Evolutionary conservation across 164 flowering plant species (phyloP).

Genomic region (Nymphaea thermarum): DNA sequence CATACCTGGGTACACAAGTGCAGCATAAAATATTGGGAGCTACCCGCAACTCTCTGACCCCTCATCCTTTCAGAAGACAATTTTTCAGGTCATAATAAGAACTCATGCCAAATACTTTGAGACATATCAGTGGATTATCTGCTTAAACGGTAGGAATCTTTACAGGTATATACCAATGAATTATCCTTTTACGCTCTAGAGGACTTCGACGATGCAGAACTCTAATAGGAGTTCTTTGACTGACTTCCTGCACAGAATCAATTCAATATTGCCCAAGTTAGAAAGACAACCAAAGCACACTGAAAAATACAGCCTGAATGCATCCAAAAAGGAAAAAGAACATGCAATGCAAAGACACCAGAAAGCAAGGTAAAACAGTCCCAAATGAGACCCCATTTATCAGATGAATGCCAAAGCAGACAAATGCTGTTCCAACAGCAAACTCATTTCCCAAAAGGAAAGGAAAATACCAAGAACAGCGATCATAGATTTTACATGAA

Average conservation of each 20-base stretch:
- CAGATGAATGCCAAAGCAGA: no score
- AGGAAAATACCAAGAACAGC: no score
- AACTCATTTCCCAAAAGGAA: no score
- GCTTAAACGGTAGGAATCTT: not conserved
- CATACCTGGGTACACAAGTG: constrained; percentile 90
- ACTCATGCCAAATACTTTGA: not conserved
- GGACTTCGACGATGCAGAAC: constrained; percentile 99
- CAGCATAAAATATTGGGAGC: constrained; percentile 71
- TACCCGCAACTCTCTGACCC: constrained; percentile 58
- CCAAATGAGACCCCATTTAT: no score
- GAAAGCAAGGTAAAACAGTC: no score
- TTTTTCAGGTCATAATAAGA: not conserved
- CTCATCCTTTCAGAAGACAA: constrained; percentile 51
- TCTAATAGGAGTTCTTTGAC: constrained; percentile 83
- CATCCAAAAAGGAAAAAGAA: no score
- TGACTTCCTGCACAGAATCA: constrained; percentile 33
- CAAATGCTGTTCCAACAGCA: no score
- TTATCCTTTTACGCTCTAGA: constrained; percentile 70
- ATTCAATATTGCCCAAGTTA: no score
- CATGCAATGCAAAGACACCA: no score
- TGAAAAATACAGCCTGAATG: no score
- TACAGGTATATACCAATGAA: constrained; percentile 44
- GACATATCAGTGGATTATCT: not conserved
- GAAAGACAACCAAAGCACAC: no score
- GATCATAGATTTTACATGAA: no score